A percentile compares a stretch with the other conserved stretches of the same genome.
phyloP scores from a whole-genome alignment of 2,329 filamentous ascomycete species.

The Trichoderma arundinaceum region DNA sequence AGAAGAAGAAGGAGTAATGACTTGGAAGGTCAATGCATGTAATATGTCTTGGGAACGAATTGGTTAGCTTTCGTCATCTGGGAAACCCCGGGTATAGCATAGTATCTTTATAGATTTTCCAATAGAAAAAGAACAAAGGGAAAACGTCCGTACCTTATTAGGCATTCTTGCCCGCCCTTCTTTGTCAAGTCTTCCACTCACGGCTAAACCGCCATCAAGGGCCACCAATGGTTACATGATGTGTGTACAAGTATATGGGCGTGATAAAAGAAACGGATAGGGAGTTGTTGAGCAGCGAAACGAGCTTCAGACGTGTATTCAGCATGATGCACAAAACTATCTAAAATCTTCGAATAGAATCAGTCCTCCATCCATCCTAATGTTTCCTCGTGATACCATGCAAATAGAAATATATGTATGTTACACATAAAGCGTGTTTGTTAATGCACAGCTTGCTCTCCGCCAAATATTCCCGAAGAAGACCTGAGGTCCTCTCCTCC shows the following conservation, averaged over 20 bases:
- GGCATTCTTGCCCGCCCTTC: background rate
- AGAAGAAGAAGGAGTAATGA: conserved; percentile 20
- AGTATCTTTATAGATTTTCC: background rate
- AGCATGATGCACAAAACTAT: conserved; percentile 9
- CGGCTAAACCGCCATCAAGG: background rate
- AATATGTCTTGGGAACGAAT: background rate
- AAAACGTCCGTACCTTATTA: background rate
- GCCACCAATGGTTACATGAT: no score
- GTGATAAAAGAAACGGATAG: background rate
- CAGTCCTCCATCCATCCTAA: conserved; percentile 11
- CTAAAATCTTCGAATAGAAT: background rate
- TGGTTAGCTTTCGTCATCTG: background rate
- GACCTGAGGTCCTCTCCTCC: background rate
- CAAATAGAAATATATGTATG: conserved; percentile 16
- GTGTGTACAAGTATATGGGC: no score
- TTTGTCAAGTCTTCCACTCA: background rate
- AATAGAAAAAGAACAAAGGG: background rate
- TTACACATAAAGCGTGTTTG: conserved; percentile 24
- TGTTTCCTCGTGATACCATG: conserved; percentile 21
- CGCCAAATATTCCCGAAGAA: conserved; percentile 8
- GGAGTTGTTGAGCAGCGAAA: background rate
- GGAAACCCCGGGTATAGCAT: background rate
- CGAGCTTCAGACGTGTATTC: background rate
- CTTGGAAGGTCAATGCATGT: background rate
- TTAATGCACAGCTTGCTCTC: conserved; percentile 16